Percentiles rank a stretch among this genome's conserved stretches.
Evolutionary conservation across 306 rosid genomes (phyloP).

Genomic region (Inga leiocalycina): DNA sequence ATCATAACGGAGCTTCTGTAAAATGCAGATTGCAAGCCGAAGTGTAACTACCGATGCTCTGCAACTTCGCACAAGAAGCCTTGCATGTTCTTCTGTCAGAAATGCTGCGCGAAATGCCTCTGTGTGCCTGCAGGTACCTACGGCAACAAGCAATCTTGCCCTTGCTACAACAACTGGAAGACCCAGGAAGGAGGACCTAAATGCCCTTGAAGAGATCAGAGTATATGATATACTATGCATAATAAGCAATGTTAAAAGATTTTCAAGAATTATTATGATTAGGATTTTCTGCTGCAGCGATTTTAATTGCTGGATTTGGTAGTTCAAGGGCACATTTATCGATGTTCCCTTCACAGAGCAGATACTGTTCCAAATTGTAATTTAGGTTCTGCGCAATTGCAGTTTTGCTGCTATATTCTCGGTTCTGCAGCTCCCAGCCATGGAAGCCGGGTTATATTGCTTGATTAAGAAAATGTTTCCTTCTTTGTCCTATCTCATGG

Average conservation of each 20-base stretch:
- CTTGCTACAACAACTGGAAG: conserved; percentile 97
- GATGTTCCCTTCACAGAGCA: conserved; percentile 5
- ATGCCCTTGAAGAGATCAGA: conserved; percentile 61
- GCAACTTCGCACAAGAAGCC: conserved; percentile 95
- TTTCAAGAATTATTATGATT: neutral
- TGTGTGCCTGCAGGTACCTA: conserved; percentile 88
- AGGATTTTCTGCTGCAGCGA: neutral
- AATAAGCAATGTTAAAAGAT: neutral
- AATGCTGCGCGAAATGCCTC: conserved; percentile 76
- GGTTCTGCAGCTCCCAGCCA: neutral
- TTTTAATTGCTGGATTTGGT: neutral
- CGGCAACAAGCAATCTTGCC: conserved; percentile 79
- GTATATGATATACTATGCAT: neutral
- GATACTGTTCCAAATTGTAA: neutral
- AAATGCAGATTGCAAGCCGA: conserved; percentile 64
- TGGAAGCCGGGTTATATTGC: neutral
- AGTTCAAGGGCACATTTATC: conserved; percentile 12
- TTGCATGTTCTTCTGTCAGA: conserved; percentile 90
- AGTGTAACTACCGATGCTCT: conserved; percentile 73
- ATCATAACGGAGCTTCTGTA: neutral
- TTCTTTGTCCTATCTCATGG: neutral
- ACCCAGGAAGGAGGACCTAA: conserved; percentile 89
- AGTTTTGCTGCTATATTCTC: neutral
- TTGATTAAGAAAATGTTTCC: neutral
- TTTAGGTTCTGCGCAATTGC: neutral